Evolutionary conservation across 495 filamentous ascomycete species (phyloP).

Genomic region (Penicillium canariense): DNA sequence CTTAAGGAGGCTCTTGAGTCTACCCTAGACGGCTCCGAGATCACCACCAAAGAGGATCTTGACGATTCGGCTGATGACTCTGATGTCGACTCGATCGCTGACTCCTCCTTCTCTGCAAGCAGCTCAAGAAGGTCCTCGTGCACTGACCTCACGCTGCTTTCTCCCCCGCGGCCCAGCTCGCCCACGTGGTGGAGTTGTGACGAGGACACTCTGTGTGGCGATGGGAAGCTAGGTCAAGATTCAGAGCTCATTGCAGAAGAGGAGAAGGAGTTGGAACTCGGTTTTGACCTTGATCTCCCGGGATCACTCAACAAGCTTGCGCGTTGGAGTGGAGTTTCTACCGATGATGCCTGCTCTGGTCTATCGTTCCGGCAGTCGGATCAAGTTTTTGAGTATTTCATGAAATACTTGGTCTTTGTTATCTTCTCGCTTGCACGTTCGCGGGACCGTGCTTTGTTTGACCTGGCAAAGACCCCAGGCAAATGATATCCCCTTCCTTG

Average conservation of each 20-base stretch:
- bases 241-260: background rate
- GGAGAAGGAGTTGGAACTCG: background rate
- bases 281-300: constrained; percentile 6
- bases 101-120: background rate
- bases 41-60: background rate
- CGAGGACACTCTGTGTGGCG: background rate
- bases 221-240: background rate
- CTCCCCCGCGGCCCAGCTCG: background rate
- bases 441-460: background rate
- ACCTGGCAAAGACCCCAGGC: background rate
- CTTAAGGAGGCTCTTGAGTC: constrained; percentile 1
- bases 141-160: background rate
- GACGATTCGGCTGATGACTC: background rate
- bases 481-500: background rate
- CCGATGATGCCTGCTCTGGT: background rate
- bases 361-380: background rate
- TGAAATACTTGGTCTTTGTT: constrained; percentile 5
- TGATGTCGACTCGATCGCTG: background rate
- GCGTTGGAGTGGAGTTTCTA: background rate
- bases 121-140: background rate
- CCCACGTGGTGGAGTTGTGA: background rate
- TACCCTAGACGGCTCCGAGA: background rate
- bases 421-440: constrained; percentile 3
- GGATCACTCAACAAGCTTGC: background rate
- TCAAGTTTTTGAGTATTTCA: constrained; percentile 8